A percentile compares a stretch with the other conserved stretches of the same genome.
Evolutionary conservation across 2,329 filamentous ascomycete genomes (phyloP).

Genomic region (Sordariomycetes sp.): DNA sequence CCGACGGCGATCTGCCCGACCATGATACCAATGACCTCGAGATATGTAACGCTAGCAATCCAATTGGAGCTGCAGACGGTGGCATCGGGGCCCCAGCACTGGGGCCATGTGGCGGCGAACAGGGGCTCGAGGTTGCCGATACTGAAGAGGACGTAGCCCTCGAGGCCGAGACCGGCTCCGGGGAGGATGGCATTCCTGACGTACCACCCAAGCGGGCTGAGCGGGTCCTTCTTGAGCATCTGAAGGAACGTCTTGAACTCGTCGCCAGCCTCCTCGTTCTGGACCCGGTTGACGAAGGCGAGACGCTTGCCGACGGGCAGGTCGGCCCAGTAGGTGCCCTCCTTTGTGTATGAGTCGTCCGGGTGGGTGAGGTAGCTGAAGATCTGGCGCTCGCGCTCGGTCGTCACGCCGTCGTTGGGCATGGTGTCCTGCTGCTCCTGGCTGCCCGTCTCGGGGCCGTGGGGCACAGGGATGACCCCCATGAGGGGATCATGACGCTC

Average conservation of each 20-base stretch:
- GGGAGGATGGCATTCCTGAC: conserved; percentile 84
- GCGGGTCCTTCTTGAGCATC: conserved; percentile 79
- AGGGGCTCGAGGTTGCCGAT: conserved; percentile 86
- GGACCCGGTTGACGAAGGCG: conserved; percentile 62
- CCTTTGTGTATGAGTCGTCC: conserved; percentile 71
- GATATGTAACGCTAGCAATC: conserved; percentile 65
- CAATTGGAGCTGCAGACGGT: conserved; percentile 64
- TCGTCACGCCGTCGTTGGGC: conserved; percentile 24
- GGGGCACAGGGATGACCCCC: conserved; percentile 42
- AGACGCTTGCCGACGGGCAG: conserved; percentile 57
- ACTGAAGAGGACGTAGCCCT: conserved; percentile 94
- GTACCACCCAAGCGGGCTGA: conserved; percentile 76
- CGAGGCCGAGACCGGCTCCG: conserved; percentile 80
- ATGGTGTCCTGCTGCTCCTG: conserved; percentile 31
- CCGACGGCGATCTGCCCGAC: conserved; percentile 83
- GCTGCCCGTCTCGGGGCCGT: conserved; percentile 31
- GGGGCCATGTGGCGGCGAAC: conserved; percentile 60
- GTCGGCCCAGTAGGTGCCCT: conserved; percentile 90
- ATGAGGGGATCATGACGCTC: conserved; percentile 25
- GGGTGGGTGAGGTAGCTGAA: conserved; percentile 76
- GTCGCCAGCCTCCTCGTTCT: conserved; percentile 52
- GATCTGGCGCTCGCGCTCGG: conserved; percentile 39
- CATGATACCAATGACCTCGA: conserved; percentile 92
- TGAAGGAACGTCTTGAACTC: conserved; percentile 56
- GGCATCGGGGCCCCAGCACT: conserved; percentile 57